Evolutionary conservation across 441 rosid genomes (phyloP).

Genomic region (Geranium incanum): DNA sequence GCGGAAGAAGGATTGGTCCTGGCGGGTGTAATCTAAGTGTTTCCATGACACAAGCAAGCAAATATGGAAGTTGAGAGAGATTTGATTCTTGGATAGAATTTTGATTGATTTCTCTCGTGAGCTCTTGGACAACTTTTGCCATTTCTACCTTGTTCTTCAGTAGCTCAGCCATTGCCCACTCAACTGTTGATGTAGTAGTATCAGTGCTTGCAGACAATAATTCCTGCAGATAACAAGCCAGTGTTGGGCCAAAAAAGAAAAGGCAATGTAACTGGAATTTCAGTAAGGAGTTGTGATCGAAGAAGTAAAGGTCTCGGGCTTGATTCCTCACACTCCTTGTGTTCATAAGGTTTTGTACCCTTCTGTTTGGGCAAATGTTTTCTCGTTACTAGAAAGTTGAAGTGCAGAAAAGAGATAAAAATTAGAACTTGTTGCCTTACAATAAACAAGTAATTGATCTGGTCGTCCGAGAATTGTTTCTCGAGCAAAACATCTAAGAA

Average conservation of each 20-base stretch:
- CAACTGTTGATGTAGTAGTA: conserved; percentile 8
- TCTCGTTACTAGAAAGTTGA: too few species aligned
- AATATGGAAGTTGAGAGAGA: background rate
- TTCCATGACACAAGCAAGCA: background rate
- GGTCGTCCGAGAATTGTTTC: conserved; percentile 24
- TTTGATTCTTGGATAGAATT: background rate
- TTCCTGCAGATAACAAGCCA: background rate
- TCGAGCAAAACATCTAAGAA: conserved; percentile 30
- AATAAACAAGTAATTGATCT: conserved; percentile 22
- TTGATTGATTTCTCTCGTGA: conserved; percentile 4
- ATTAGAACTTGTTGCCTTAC: background rate
- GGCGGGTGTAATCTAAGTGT: background rate
- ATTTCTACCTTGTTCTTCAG: conserved; percentile 17
- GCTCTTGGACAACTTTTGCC: conserved; percentile 18
- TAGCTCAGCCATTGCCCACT: conserved; percentile 23
- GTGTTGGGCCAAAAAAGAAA: too few species aligned
- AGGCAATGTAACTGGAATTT: too few species aligned
- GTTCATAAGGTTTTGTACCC: too few species aligned
- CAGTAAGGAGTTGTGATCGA: too few species aligned
- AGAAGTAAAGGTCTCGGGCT: too few species aligned
- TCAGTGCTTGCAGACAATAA: background rate
- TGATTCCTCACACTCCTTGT: too few species aligned
- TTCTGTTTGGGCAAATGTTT: too few species aligned
- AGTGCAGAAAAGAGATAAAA: too few species aligned
- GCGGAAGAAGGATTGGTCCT: background rate